Base-by-base conservation (phyloP, 306 rosid genomes). In the Pyrus bretschneideri region DNA sequence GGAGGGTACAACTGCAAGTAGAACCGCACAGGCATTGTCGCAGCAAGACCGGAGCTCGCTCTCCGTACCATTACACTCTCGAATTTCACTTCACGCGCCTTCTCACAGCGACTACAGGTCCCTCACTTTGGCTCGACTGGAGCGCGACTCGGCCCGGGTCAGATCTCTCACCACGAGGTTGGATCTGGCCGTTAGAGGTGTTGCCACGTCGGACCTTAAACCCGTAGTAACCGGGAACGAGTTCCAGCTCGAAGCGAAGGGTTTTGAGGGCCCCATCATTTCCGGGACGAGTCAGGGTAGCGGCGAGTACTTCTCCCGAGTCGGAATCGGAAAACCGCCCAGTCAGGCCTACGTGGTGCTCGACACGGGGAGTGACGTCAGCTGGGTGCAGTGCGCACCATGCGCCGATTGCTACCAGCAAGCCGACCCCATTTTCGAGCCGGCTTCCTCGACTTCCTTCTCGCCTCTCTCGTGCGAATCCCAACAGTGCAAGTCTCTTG, bases 291-390 rank as follows among this genome's bases (percentile, higher is more conserved):
- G 97, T 78, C 91, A 94, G 61, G 98, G 97, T 54, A 94, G 98
- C 76, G 98, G 96, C 9, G 98, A 94, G 93, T 94, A 94, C 81
- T 94, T 94, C 89, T 82, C 91, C 70, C 85, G 96, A 52, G 79
- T 94, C 69, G 96, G 93, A 76, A 90, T 94, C 82, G 98, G 98
- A 4, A 81, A 80, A 8, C 98, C 97, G 23, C 81, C 95, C 78
- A 89, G 78, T 74, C 85, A 71, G 30, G 87, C 80, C 3, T 94
- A 92, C 79, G 74, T 94, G 81, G 97, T 92, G 2, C 85, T 91
- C n/a, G 98, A 94, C 82, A 94, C 97, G 0, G 98, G 98, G 1
- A 91, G 97, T n/a, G 98, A 94, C 79, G 90, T 94, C n/a, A 94
- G 86, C 86, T 92, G 98, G 97, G 86, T 90, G 6, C 97, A 94